Evolutionary conservation across 2,329 filamentous ascomycete species (phyloP).

Genomic region (Chrysosporium queenslandicum): DNA sequence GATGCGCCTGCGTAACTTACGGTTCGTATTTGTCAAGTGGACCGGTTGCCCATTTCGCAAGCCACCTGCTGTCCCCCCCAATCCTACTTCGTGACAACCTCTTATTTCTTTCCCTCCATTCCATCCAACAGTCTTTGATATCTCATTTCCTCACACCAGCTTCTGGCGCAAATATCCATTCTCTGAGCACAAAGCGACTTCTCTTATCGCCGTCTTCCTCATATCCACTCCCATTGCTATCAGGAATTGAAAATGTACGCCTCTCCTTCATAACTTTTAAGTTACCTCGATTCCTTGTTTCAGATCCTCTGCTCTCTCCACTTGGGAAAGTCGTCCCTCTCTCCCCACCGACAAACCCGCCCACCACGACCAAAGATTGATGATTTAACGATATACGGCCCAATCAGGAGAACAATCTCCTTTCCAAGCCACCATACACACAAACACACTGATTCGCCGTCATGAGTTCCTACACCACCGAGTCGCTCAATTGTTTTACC

Average conservation of each 20-base stretch:
- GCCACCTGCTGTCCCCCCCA: neutral
- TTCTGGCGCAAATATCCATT: neutral
- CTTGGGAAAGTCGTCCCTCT: neutral
- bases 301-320: neutral
- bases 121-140: neutral
- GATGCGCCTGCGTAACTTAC: neutral
- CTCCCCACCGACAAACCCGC: neutral
- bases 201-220: neutral
- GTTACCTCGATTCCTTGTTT: neutral
- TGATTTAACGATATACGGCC: slow-evolving; percentile 15
- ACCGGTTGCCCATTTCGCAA: neutral
- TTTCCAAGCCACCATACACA: slow-evolving; percentile 12
- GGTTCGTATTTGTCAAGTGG: neutral
- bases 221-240: neutral
- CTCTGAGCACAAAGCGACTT: neutral
- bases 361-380: slow-evolving; percentile 1
- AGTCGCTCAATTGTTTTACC: slow-evolving; percentile 38
- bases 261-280: neutral
- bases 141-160: neutral
- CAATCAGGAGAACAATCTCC: slow-evolving; percentile 3
- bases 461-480: slow-evolving; percentile 23
- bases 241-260: neutral
- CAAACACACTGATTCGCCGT: slow-evolving; percentile 5
- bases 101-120: neutral
- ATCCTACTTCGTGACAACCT: neutral